These are phyloP conservation scores for Edaphochlamys debaryana DNA, from an alignment of 139 green algal species.

Conservation along the genomic window DNA sequence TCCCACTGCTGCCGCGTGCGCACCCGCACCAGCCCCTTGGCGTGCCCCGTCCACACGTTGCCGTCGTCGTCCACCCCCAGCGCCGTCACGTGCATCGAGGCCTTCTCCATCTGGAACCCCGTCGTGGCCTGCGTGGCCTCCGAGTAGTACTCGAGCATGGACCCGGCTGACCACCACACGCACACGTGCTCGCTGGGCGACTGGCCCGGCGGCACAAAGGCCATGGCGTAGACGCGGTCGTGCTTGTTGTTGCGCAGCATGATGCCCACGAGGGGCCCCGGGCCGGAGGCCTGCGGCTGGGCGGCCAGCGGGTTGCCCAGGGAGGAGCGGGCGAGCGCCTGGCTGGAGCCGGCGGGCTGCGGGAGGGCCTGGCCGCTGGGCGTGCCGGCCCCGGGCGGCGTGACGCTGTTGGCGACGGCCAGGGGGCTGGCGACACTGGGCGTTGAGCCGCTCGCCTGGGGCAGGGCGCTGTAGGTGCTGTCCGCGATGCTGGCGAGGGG, in stretches of 20 bases:
- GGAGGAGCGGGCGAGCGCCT: not conserved
- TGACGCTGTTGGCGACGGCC: too few relatives aligned
- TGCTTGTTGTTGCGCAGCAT: slow-evolving; percentile 32
- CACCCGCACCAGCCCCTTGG: slow-evolving; percentile 53
- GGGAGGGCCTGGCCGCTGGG: too few relatives aligned
- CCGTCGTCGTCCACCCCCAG: slow-evolving; percentile 49
- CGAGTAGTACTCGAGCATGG: slow-evolving; percentile 56
- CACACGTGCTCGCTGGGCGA: slow-evolving; percentile 8
- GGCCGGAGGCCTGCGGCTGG: too few relatives aligned
- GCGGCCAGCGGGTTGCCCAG: not conserved
- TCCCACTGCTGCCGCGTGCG: slow-evolving; percentile 45
- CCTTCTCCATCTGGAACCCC: slow-evolving; percentile 42
- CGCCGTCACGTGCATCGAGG: slow-evolving; percentile 29
- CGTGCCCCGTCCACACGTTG: slow-evolving; percentile 61
- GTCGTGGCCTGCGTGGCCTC: slow-evolving; percentile 23
- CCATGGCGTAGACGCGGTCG: slow-evolving; percentile 38
- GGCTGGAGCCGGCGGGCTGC: too few relatives aligned
- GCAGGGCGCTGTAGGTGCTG: not conserved
- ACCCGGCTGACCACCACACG: slow-evolving; percentile 51
- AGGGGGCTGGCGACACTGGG: too few relatives aligned
- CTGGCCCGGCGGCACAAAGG: slow-evolving; percentile 20
- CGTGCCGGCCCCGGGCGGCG: too few relatives aligned
- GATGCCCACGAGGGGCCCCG: not conserved
- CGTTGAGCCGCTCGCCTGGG: too few relatives aligned
- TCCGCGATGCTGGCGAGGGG: not conserved